Percentiles rank a stretch among this genome's conserved stretches.
These are phyloP conservation scores for Trichoderma erinaceum DNA, from an alignment of 495 filamentous ascomycete species.

Conservation along the genomic window DNA sequence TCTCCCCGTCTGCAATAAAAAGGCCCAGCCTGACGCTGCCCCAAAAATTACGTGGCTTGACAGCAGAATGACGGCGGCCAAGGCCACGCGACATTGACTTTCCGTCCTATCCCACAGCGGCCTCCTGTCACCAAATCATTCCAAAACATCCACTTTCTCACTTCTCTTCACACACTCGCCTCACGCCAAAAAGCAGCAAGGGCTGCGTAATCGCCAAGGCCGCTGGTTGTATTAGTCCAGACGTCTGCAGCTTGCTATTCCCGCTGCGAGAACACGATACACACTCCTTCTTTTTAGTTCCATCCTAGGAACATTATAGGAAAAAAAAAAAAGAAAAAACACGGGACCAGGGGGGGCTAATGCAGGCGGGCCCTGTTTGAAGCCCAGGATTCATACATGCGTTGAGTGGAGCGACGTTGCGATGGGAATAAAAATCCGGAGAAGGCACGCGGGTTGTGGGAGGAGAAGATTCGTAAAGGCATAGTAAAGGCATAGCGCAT, in stretches of 20 bases:
- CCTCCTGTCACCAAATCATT: not conserved
- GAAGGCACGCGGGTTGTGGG: not conserved
- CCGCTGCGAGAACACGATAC: too few species aligned
- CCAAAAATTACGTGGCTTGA: constrained; percentile 1
- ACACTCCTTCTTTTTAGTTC: not conserved
- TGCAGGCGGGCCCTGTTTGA: constrained; percentile 4
- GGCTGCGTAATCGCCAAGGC: not conserved
- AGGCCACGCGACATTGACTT: not conserved
- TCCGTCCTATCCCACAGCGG: not conserved
- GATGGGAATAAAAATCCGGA: not conserved
- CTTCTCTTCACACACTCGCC: not conserved
- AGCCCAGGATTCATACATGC: not conserved
- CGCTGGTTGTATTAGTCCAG: too few species aligned
- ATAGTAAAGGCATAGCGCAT: too few species aligned
- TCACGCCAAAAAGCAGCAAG: not conserved
- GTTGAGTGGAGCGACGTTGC: not conserved
- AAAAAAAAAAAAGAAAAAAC: not conserved
- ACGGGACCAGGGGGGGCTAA: not conserved
- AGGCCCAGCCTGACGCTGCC: not conserved
- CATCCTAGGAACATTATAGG: not conserved
- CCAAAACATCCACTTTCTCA: too few species aligned
- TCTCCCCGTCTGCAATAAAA: not conserved
- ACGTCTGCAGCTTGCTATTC: not conserved
- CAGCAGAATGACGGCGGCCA: constrained; percentile 10
- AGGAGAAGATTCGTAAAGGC: too few species aligned